Conservation (phyloP, 345 rosid species). For the Lagerstroemia speciosa region DNA sequence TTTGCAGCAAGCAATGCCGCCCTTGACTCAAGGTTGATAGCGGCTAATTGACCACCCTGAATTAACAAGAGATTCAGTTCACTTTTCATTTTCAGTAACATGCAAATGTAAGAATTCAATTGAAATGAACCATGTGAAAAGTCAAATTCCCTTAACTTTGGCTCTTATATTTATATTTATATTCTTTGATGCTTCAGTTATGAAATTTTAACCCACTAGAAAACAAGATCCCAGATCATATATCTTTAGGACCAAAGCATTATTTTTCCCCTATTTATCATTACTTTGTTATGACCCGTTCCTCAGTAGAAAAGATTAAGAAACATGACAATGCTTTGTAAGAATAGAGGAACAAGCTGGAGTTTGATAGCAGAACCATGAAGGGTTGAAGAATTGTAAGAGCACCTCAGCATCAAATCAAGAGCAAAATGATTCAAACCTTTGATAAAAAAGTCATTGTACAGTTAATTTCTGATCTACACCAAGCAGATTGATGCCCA, state of each 20-base stretch:
- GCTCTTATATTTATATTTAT: background rate
- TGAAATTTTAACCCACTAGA: background rate
- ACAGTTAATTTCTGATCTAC: background rate
- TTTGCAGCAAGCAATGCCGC: constrained; percentile 87
- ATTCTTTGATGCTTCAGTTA: too few species aligned
- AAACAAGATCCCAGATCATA: background rate
- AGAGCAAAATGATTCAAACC: background rate
- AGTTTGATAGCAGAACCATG: background rate
- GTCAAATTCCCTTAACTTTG: background rate
- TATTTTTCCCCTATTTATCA: background rate
- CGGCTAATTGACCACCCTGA: constrained; percentile 76
- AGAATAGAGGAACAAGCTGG: background rate
- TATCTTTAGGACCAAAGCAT: background rate
- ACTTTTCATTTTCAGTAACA: background rate
- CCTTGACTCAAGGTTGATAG: constrained; percentile 65
- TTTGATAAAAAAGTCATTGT: too few species aligned
- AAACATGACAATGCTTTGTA: background rate
- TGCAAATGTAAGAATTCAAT: background rate
- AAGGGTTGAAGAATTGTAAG: background rate
- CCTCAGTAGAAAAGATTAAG: background rate
- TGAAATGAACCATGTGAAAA: background rate
- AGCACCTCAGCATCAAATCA: background rate
- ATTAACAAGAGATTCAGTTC: too few species aligned
- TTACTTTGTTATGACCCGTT: background rate
- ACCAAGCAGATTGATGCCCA: background rate